Evolutionary conservation across 495 filamentous ascomycete species (phyloP).

Genomic region (Podospora appendiculata): DNA sequence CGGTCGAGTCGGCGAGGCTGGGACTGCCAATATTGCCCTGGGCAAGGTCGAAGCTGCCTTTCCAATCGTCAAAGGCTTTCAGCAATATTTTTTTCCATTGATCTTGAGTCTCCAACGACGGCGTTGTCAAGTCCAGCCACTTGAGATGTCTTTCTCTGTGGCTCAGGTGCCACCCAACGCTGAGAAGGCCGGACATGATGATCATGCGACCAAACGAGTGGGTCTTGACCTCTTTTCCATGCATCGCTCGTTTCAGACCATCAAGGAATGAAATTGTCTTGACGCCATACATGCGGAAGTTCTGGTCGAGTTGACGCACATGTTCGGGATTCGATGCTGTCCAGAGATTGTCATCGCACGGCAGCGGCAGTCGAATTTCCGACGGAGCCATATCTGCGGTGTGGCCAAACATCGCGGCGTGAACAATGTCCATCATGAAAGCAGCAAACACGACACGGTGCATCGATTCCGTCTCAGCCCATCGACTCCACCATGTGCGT

Average conservation of each 20-base stretch:
- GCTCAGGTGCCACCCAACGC: slow-evolving; percentile 93
- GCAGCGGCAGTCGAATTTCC: slow-evolving; percentile 87
- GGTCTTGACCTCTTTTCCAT: slow-evolving; percentile 78
- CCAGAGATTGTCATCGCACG: slow-evolving; percentile 93
- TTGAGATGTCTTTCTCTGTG: slow-evolving; percentile 90
- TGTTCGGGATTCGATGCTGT: slow-evolving; percentile 79
- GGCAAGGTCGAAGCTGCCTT: slow-evolving; percentile 77
- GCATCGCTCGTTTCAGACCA: slow-evolving; percentile 80
- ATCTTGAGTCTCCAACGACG: slow-evolving; percentile 72
- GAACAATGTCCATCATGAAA: slow-evolving; percentile 89
- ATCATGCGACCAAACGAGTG: slow-evolving; percentile 92
- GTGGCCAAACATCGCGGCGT: slow-evolving; percentile 97
- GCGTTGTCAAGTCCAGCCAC: slow-evolving; percentile 59
- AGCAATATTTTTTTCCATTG: slow-evolving; percentile 83
- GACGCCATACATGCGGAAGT: slow-evolving; percentile 74
- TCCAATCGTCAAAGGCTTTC: slow-evolving; percentile 89
- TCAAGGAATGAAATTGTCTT: slow-evolving; percentile 83
- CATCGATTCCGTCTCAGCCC: slow-evolving; percentile 91
- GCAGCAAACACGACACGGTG: slow-evolving; percentile 88
- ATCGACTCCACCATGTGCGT: slow-evolving; percentile 88
- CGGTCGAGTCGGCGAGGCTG: slow-evolving; percentile 25
- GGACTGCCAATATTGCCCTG: slow-evolving; percentile 39
- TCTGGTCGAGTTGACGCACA: slow-evolving; percentile 76
- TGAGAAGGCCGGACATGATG: slow-evolving; percentile 88
- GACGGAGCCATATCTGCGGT: slow-evolving; percentile 93